Evolutionary conservation across 257 asterid genomes (phyloP), one percentile per base, ranked within the genome.

Genomic region (Forsythia viridissima): DNA sequence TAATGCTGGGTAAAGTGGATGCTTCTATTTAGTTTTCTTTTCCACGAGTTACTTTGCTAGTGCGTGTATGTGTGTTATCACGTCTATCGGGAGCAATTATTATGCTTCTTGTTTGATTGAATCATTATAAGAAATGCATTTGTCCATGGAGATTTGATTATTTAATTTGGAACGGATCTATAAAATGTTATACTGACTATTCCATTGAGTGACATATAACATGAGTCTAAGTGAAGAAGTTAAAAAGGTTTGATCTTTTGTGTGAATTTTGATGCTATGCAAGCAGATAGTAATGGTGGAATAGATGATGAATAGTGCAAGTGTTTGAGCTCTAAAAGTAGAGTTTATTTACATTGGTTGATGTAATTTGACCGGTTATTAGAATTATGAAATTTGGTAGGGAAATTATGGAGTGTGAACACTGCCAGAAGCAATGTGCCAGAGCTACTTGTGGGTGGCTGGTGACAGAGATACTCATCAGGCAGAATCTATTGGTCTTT

Each of bases 1-100:
- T 42, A 86, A 86, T 73, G 89, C 89, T 3, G 89, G 89, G 89
- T 86, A 86, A 63, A 20, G n/a, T 63, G 18, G 7, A 30, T 30
- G 40, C 8, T 30, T 63, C 70, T 63, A 30, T n/a, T 57, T 57
- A 16, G 18, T 57, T 57, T 57, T 57, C 66, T 57, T 57, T 9
- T 57, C 11, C 30, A n/a, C 11, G 6, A 57, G 30, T 6, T 48
- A 48, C 57, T 48, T 48, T n/a, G 66, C n/a, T 57, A 57, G n/a
- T n/a, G 12, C 10, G 11, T 57, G 24, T 52, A 12, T 52, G 61
- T 16, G 13, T 52, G 61, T 52, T 16, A 13, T 16, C 63, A 55
- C 10, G 9, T 52, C 21, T 46, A 46, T 30, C 18, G 15, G 38
- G 13, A 61, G 15, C 7, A 8, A 61, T 61, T 61, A 61, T 8